Percentiles rank a stretch among this genome's conserved stretches.
Evolutionary conservation across 2,329 filamentous ascomycete genomes (phyloP).

Genomic region (Botryotinia calthae): DNA sequence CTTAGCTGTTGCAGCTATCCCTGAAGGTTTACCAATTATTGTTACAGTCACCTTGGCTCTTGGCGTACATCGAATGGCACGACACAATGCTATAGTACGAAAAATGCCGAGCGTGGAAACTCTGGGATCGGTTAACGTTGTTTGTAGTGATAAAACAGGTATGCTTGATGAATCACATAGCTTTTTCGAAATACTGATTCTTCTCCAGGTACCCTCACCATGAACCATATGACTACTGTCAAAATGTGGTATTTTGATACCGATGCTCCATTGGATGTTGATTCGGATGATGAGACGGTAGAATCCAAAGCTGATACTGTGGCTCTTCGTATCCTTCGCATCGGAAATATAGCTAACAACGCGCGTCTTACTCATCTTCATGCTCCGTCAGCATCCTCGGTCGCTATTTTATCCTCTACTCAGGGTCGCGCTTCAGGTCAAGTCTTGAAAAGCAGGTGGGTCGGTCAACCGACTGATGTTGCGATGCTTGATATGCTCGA

Average conservation of each 20-base stretch:
- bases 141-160: slow-evolving; percentile 97
- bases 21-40: slow-evolving; percentile 94
- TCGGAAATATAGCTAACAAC: slow-evolving; percentile 97
- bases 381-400: slow-evolving; percentile 66
- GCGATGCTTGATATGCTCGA: slow-evolving; percentile 95
- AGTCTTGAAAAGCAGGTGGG: slow-evolving; percentile 79
- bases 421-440: slow-evolving; percentile 57
- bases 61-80: slow-evolving; percentile 94
- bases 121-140: slow-evolving; percentile 97
- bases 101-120: slow-evolving; percentile 97
- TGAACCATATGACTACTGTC: slow-evolving; percentile 97
- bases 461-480: slow-evolving; percentile 94
- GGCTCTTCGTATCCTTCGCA: slow-evolving; percentile 76
- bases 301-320: slow-evolving; percentile 67
- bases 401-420: slow-evolving; percentile 83
- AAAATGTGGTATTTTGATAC: slow-evolving; percentile 94
- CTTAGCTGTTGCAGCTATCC: slow-evolving; percentile 91
- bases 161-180: slow-evolving; percentile 28
- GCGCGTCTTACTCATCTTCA: slow-evolving; percentile 73
- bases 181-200: slow-evolving; percentile 28
- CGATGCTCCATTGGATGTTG: slow-evolving; percentile 45
- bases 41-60: slow-evolving; percentile 95
- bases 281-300: slow-evolving; percentile 53
- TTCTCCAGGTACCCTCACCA: slow-evolving; percentile 74
- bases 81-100: slow-evolving; percentile 89